phyloP scores from a whole-genome alignment of 495 filamentous ascomycete species.

The Tuber magnatum region DNA sequence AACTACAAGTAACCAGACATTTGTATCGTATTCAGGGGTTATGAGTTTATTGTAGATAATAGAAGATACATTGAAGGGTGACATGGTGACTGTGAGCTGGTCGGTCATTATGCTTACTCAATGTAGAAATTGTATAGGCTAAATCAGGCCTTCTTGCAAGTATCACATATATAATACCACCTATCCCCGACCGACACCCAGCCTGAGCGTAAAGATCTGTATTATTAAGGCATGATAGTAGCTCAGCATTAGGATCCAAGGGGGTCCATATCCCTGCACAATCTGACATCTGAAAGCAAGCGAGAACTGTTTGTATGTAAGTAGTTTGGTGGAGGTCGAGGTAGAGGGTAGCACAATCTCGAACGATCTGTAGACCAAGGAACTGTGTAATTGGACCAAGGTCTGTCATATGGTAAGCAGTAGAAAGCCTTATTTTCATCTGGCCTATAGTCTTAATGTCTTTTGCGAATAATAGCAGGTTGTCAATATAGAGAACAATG shows the following conservation, averaged over 20 bases:
- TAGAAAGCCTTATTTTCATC: background rate
- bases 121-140: background rate
- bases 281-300: background rate
- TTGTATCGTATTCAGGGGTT: background rate
- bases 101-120: background rate
- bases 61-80: background rate
- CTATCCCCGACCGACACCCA: background rate
- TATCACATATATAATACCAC: background rate
- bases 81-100: background rate
- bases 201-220: background rate
- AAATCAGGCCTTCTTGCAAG: background rate
- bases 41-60: background rate
- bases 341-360: background rate
- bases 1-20: too few species aligned
- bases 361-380: background rate
- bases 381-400: background rate
- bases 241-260: background rate
- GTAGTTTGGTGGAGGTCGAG: background rate
- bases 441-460: background rate
- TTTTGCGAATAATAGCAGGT: background rate
- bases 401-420: background rate
- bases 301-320: background rate
- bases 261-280: background rate
- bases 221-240: background rate
- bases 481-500: background rate